Conservation (phyloP, 2,329 filamentous ascomycete genomes). For the Talaromyces pinophilus region DNA sequence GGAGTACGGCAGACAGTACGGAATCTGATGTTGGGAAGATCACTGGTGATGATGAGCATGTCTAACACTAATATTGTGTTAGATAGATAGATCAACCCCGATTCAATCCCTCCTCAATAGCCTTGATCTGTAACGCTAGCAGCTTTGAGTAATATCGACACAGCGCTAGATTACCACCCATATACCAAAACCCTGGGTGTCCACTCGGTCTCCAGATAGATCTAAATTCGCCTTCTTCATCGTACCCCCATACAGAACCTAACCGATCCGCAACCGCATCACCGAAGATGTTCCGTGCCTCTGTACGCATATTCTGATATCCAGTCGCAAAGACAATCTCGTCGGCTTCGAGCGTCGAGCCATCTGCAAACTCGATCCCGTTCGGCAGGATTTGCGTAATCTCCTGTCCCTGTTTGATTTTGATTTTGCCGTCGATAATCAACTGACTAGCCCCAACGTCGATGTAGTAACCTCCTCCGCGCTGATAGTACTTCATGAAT, state of each 20-base stretch:
- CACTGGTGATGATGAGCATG: too few relatives aligned
- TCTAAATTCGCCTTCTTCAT: slow-evolving; percentile 57
- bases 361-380: slow-evolving; percentile 58
- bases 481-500: slow-evolving; percentile 64
- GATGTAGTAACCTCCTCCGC: slow-evolving; percentile 70
- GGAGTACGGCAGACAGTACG: not conserved
- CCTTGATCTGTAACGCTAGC: slow-evolving; percentile 55
- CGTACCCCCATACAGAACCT: slow-evolving; percentile 63
- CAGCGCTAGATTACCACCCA: slow-evolving; percentile 65
- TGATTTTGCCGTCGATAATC: slow-evolving; percentile 65
- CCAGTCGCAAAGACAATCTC: slow-evolving; percentile 62
- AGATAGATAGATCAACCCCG: not conserved
- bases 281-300: slow-evolving; percentile 63
- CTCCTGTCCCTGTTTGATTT: slow-evolving; percentile 63
- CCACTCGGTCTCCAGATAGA: slow-evolving; percentile 63
- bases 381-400: slow-evolving; percentile 55
- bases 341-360: slow-evolving; percentile 60
- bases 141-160: slow-evolving; percentile 62
- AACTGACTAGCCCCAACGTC: slow-evolving; percentile 65
- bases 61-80: not conserved
- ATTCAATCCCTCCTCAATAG: slow-evolving; percentile 36
- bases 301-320: slow-evolving; percentile 69
- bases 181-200: slow-evolving; percentile 68
- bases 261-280: slow-evolving; percentile 61
- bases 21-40: not conserved